Base-by-base conservation (phyloP, 192 early-diverging fungal species). In the Podila horticola region DNA sequence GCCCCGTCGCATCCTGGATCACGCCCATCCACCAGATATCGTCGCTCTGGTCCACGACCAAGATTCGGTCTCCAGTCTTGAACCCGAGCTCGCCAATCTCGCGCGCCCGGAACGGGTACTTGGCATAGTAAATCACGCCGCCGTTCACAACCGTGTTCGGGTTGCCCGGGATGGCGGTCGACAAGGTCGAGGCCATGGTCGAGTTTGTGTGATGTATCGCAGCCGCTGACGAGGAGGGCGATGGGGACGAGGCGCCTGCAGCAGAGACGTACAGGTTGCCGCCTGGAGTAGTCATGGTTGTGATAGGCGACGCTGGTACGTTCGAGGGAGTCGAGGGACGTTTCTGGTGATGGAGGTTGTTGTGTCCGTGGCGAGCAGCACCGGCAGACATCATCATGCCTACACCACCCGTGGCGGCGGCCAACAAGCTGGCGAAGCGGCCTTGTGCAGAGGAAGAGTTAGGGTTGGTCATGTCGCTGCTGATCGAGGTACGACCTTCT, bases 11-110 rank as follows among this genome's bases (percentile, higher is more conserved):
- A n/a, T 90, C 87, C 67, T 89, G 83, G 58, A 89, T 88, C 24
- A 90, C 89, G 17, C 94, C 94, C 87, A 93, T 89, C 94, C 94
- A 95, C 94, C 94, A 95, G 34, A 94, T 89, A 79, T 92, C 92
- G 74, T 95, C 92, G 66, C 88, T 92, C 62, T 88, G 86, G 73
- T 95, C 94, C 20, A 92, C 88, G 9, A 95, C 94, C 86, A 93
- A 86, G 61, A 95, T 91, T 0, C 86, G 85, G 66, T 93, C 92
- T 30, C 91, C 92, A 5, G 89, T 87, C 17, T 86, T 77, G 79
- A 95, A 93, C 11, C 85, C 85, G 26, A 95, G 85, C 74, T 95
- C 94, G 15, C 92, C 92, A 6, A 88, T 88, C 66, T 95, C 92
- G 29, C 92, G 86, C 58, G 94, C 90, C 51, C 85, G 84, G 63